Base-by-base conservation (phyloP, 169 alveolate genomes). In the Cryptosporidium meleagridis region DNA sequence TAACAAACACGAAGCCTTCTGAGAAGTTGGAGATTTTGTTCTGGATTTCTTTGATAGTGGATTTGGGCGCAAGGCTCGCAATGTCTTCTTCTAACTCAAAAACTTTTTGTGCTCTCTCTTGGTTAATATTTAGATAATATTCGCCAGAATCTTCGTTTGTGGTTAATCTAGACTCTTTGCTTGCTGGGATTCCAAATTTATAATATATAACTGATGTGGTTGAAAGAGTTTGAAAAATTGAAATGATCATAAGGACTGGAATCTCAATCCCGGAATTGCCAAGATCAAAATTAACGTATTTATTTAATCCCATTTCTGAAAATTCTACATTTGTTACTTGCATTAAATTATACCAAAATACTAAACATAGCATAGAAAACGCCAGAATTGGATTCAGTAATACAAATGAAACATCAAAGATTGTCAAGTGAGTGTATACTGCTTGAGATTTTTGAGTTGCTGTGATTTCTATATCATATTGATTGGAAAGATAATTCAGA, bases 381-480 rank as follows among this genome's bases (percentile, higher is more conserved):
- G 86, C 69, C 18, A 75, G 62, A 31, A 31, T 31, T 3, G 86
- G 86, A 75, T 75, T 75, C 35, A 75, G 12, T 10, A 75, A 8
- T 58, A 75, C 55, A 59, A 75, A 75, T 12, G 86, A 35, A 10
- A 58, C 44, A 35, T 75, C 86, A 35, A 75, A 75, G 26, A 75
- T 37, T n/a, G 69, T 59, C 9, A 55, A 31, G 35, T 75, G 70
- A 29, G 86, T 75, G 10, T 53, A 53, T 3, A 75, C 52, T 16
- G 70, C 70, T 21, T 75, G 86, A 5, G 86, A 75, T 75, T 75
- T 75, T 59, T 75, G 86, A 29, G 52, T 75, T n/a, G 62, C 61
- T 58, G 86, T 75, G 21, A 75, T 75, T 18, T 59, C 71, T 9
- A 75, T 35, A 23, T 41, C 58, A 58, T 55, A 29, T 59, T 75